Evolutionary conservation across 129 eudicot genomes (phyloP).

Genomic region (Lactuca saligna): DNA sequence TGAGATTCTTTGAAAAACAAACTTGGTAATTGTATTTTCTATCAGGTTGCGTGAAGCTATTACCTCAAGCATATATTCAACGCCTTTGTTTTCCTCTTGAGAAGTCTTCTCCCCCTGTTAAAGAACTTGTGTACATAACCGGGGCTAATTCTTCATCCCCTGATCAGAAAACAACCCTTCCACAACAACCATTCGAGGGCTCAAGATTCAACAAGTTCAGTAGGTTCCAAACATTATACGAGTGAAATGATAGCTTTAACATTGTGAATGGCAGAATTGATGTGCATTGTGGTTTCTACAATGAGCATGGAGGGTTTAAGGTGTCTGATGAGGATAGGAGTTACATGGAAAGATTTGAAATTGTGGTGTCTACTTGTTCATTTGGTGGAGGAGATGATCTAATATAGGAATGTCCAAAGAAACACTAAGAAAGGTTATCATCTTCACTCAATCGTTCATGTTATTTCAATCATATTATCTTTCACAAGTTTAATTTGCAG

Average conservation of each 20-base stretch:
- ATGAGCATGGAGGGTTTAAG: conserved; percentile 81
- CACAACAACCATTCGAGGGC: conserved; percentile 30
- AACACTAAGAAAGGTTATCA: conserved; percentile 71
- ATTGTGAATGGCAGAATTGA: conserved; percentile 55
- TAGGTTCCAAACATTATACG: conserved; percentile 71
- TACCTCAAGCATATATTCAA: conserved; percentile 79
- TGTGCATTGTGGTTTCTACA: conserved; percentile 93
- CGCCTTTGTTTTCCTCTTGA: conserved; percentile 53
- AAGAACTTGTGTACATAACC: conserved; percentile 52
- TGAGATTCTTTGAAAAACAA: neutral
- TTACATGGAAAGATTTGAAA: conserved; percentile 69
- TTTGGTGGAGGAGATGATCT: conserved; percentile 99
- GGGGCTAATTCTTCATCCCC: conserved; percentile 35
- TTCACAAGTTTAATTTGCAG: conserved; percentile 37
- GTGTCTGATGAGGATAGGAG: conserved; percentile 67
- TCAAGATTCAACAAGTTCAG: conserved; percentile 80
- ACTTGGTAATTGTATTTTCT: conserved; percentile 22
- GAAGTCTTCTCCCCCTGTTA: conserved; percentile 46
- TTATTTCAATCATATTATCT: too few relatives aligned
- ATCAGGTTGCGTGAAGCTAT: conserved; percentile 87
- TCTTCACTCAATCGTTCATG: neutral
- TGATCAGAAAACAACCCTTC: conserved; percentile 31
- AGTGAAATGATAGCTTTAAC: conserved; percentile 69
- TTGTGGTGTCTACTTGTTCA: conserved; percentile 93
- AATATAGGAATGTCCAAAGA: conserved; percentile 77